phyloP scores from a whole-genome alignment of 805 yeast genomes.

The Zygosaccharomyces siamensis region DNA sequence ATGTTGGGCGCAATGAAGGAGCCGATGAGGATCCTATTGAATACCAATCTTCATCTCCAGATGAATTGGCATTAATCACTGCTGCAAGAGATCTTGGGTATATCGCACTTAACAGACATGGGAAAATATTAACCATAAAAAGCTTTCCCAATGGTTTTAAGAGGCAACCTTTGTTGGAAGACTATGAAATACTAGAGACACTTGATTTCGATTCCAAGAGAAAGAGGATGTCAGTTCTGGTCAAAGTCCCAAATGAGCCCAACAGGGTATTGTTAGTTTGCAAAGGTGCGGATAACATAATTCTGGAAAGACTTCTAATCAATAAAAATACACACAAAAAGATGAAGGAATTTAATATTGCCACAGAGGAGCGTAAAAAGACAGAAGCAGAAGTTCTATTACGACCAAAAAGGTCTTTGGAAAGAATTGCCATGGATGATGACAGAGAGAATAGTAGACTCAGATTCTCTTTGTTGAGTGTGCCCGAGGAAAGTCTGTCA shows the following conservation, averaged over 20 bases:
- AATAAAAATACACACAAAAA: constrained; percentile 57
- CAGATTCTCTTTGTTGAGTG: constrained; percentile 30
- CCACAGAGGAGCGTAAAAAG: constrained; percentile 58
- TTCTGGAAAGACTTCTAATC: constrained; percentile 65
- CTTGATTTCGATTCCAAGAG: constrained; percentile 84
- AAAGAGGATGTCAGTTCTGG: constrained; percentile 90
- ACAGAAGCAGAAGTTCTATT: constrained; percentile 74
- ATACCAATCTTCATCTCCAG: constrained; percentile 95
- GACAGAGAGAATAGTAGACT: constrained; percentile 31
- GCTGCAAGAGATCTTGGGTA: constrained; percentile 96
- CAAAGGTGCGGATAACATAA: constrained; percentile 94
- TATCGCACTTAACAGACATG: constrained; percentile 68
- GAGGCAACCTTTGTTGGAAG: constrained; percentile 54
- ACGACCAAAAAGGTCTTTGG: constrained; percentile 49
- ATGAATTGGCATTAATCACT: constrained; percentile 85
- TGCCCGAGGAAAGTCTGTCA: constrained; percentile 28
- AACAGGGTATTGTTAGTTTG: constrained; percentile 70
- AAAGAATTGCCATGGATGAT: constrained; percentile 28
- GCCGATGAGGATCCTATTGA: constrained; percentile 48
- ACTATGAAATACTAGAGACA: constrained; percentile 68
- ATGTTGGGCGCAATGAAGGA: constrained; percentile 10
- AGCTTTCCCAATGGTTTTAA: constrained; percentile 83
- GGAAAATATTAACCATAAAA: constrained; percentile 56
- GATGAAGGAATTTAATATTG: constrained; percentile 55
- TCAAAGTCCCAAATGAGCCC: constrained; percentile 59